Base-by-base conservation (phyloP, 225 moss, liverwort and hornwort species). In the Pseudisothecium myosuroides region DNA sequence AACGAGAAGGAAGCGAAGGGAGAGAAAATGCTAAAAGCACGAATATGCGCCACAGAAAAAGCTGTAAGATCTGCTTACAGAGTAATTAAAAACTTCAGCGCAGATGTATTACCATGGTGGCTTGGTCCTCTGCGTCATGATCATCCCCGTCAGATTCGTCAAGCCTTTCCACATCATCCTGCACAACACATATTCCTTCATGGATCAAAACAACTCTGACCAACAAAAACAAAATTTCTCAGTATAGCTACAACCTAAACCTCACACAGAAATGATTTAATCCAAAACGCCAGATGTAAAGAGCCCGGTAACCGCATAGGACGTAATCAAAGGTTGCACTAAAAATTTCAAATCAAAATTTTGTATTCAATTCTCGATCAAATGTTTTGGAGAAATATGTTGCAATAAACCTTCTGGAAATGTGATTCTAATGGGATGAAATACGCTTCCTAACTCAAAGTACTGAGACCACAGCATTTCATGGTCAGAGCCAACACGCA, bases 51-150 rank as follows among this genome's bases (percentile, higher is more conserved):
- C 67, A 88, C 16, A 27, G 63, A 64, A 90, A 80, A 41, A 47
- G 58, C 47, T n/a, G 62, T 7, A 87, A 55, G 61, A 86, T 18
- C 87, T 69, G 21, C 58, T 59, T 82, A 69, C 67, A 76, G 28
- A 32, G 72, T 49, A 41, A 59, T 41, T n/a, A 65, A 73, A 54
- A 82, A 59, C 69, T 89, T 52, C 78, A 82, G 66, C 32, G 43
- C 23, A 73, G 59, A 73, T 67, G 52, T 19, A 50, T 82, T 91
- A 94, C 93, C 93, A 89, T 76, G 64, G 91, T 93, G 32, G 91
- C 65, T 54, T 87, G 85, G 81, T 94, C 94, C 74, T 91, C 91
- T 66, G 63, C 82, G 75, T 93, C 94, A 69, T 85, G 61, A 86
- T 83, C 92, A 83, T 79, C 71, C 56, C 29, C 87, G 47, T 81